A percentile compares a stretch with the other conserved stretches of the same genome.
These are phyloP conservation scores for Wickerhamomyces rabaulensis DNA, from an alignment of 805 yeast species.

Conservation along the genomic window DNA sequence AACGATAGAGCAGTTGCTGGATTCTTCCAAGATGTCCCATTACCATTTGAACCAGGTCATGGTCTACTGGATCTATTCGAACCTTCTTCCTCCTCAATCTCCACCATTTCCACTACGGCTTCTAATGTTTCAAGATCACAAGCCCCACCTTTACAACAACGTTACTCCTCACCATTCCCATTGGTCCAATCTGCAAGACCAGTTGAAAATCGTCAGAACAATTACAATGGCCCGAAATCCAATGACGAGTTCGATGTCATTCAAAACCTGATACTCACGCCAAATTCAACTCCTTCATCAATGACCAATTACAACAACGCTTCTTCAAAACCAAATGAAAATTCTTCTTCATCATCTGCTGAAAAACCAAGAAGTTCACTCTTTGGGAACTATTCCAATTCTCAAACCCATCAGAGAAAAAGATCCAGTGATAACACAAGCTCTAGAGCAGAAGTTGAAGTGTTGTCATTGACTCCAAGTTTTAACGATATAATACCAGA, in stretches of 20 bases:
- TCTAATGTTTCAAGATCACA: neutral
- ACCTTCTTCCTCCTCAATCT: neutral
- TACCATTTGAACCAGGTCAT: slow-evolving; percentile 30
- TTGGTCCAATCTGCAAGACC: neutral
- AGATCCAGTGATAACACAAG: neutral
- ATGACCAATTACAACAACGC: neutral
- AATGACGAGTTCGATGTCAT: neutral
- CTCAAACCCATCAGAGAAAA: neutral
- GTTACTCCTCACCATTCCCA: neutral
- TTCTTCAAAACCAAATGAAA: neutral
- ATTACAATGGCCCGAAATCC: neutral
- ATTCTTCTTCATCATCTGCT: neutral
- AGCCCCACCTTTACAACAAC: neutral
- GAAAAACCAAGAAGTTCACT: slow-evolving; percentile 1
- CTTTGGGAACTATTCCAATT: slow-evolving; percentile 5
- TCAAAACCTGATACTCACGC: neutral
- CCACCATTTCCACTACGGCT: slow-evolving; percentile 1
- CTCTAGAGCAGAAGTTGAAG: slow-evolving; percentile 27
- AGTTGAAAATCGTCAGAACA: neutral
- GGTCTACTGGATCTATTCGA: slow-evolving; percentile 37
- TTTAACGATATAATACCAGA: slow-evolving; percentile 31
- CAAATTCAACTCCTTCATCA: neutral
- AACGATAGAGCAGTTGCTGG: slow-evolving; percentile 19
- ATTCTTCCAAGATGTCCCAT: slow-evolving; percentile 28
- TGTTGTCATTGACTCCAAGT: slow-evolving; percentile 34